Base-by-base conservation (phyloP, 2,329 filamentous ascomycete genomes). In the Metarhizium rileyi region DNA sequence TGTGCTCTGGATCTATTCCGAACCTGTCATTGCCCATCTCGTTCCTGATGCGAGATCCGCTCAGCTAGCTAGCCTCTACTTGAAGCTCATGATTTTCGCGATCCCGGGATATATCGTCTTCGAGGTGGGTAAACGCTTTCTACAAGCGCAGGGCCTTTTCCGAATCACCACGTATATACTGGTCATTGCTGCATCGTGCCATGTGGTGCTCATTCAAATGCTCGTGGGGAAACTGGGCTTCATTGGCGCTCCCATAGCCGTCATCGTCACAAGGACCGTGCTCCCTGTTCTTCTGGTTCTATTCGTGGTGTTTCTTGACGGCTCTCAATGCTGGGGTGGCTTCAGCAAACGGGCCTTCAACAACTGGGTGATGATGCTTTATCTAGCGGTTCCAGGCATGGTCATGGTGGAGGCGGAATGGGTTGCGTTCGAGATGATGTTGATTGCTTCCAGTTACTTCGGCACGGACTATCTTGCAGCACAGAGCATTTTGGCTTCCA, bases 371-470 rank as follows among this genome's bases (percentile, higher is more conserved):
- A 56, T 63, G 0, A 93, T 94, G 90, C 78, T 96, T 57, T 81
- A 80, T 44, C 80, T 96, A 8, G 88, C 90, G 0, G 69, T 95
- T 2, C 90, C 90, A 0, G 90, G 90, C 1, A 81, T 95, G 62
- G 70, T 94, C 54, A 95, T 95, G 89, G 84, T 95, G 1, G 82
- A 93, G 61, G 89, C 90, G 1, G 90, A 96, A 64, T 93, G 86
- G 65, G 77, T 95, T 2, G 89, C 90, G 3, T 93, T 96, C 59
- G 90, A 96, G 63, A 80, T 95, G 38, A 73, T 95, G 42, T 94
- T 88, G 0, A 75, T 95, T 12, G 81, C 81, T 1, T 80, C 87
- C 0, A 86, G 84, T 40, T 85, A 84, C 55, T 83, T 95, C 49
- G 86, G 86, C 14, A 82, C 86, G 0, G 83, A 81, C 2, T 79